These are phyloP conservation scores for Starmera pachycereana DNA, from an alignment of 805 yeast genomes.

Conservation along the genomic window DNA sequence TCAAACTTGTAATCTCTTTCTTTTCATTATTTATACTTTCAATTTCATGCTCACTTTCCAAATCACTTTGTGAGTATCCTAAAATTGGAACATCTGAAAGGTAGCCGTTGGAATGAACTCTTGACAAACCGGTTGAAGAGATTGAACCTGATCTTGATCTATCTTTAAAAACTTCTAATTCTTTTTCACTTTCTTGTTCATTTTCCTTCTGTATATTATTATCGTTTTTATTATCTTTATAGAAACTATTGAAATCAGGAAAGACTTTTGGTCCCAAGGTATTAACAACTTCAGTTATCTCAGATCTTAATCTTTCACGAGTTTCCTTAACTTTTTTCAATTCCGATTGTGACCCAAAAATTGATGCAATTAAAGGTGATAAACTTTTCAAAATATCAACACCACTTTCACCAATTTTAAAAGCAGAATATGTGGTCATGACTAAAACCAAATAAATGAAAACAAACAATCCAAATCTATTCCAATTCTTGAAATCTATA, in stretches of 20 bases:
- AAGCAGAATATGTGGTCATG: constrained; percentile 76
- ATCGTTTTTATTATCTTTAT: constrained; percentile 22
- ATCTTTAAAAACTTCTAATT: constrained; percentile 5
- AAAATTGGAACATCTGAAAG: constrained; percentile 58
- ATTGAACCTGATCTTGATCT: constrained; percentile 23
- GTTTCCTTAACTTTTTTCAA: constrained; percentile 43
- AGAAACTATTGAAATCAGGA: constrained; percentile 62
- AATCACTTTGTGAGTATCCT: constrained; percentile 9
- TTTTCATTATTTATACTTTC: neutral
- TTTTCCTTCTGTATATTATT: constrained; percentile 21
- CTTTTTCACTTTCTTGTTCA: constrained; percentile 8
- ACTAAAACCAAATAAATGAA: constrained; percentile 48
- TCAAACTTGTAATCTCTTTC: neutral
- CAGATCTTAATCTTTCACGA: constrained; percentile 51
- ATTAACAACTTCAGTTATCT: constrained; percentile 73
- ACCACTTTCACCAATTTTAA: constrained; percentile 85
- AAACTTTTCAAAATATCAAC: constrained; percentile 75
- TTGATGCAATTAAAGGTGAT: constrained; percentile 50
- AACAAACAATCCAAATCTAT: constrained; percentile 25
- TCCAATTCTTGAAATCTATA: constrained; percentile 7
- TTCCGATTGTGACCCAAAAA: constrained; percentile 30
- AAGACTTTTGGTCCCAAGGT: constrained; percentile 76
- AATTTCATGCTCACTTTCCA: constrained; percentile 1
- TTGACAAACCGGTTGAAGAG: constrained; percentile 47
- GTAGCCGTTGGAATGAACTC: constrained; percentile 52